Base-by-base conservation (phyloP, 83 land plant genomes). In the Diphasiastrum complanatum region DNA sequence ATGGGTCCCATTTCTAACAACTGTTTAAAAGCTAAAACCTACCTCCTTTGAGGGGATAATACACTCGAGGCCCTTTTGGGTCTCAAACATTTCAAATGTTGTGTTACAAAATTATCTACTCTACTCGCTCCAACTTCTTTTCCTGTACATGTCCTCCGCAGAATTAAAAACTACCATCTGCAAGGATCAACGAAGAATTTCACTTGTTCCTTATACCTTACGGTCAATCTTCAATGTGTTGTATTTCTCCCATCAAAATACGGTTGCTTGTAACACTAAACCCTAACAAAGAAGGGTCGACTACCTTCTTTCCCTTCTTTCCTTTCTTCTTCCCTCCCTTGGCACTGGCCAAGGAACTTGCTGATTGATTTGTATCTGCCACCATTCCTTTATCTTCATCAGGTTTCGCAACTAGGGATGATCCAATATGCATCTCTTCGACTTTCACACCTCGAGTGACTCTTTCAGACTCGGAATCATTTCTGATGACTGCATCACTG, bases 171-270 rank as follows among this genome's bases (percentile, higher is more conserved):
- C n/a, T n/a, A n/a, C n/a, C n/a, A n/a, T n/a, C n/a, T n/a, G n/a
- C n/a, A n/a, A n/a, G n/a, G n/a, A n/a, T n/a, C n/a, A n/a, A n/a
- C n/a, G n/a, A n/a, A n/a, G n/a, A n/a, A n/a, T n/a, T n/a, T n/a
- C n/a, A n/a, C n/a, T n/a, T n/a, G n/a, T n/a, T n/a, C n/a, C n/a
- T n/a, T n/a, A n/a, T n/a, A n/a, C n/a, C n/a, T n/a, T n/a, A n/a
- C n/a, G n/a, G n/a, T n/a, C n/a, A 84, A 55, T 85, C 95, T 2
- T 93, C 96, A n/a, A 75, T 45, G 51, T 83, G 83, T 37, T 93
- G 99, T 33, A 93, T 93, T 65, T 93, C 99, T 31, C 96, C 99
- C 99, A 93, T 93, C 84, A 89, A 65, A 41, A 93, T 89, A 29
- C 99, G 85, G 60, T 93, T 93, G 75, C 99, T 93, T 19, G 95